Conservation (phyloP, 2,329 filamentous ascomycete species). For the Botryotinia calthae region DNA sequence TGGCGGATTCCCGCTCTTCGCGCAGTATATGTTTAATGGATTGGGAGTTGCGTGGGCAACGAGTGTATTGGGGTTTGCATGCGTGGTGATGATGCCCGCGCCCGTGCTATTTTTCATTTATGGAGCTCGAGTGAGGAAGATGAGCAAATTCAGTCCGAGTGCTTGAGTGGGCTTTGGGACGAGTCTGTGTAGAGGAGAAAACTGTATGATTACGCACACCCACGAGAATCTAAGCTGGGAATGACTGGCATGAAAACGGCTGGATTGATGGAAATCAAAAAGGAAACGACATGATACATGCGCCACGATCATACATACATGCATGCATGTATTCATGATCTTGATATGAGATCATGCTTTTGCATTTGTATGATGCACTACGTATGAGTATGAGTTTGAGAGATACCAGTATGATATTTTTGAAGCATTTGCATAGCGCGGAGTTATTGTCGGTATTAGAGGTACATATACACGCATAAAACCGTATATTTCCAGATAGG, state of each 20-base stretch:
- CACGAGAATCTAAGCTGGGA: background rate
- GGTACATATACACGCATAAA: background rate
- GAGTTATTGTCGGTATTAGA: background rate
- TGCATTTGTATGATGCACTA: background rate
- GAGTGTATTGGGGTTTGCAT: constrained; percentile 32
- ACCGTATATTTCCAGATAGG: background rate
- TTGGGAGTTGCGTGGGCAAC: constrained; percentile 43
- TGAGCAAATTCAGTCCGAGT: constrained; percentile 44
- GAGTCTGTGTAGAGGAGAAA: background rate
- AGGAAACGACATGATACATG: background rate
- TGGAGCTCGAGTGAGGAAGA: constrained; percentile 33
- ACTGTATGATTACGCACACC: no score
- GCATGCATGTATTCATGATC: background rate
- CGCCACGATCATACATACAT: background rate
- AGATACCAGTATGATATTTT: background rate
- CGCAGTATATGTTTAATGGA: constrained; percentile 49
- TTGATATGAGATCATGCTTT: background rate
- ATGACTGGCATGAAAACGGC: background rate
- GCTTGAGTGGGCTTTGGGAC: background rate
- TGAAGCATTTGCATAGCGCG: background rate
- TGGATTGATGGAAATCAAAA: background rate
- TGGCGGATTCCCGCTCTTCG: constrained; percentile 59
- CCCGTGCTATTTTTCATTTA: constrained; percentile 15
- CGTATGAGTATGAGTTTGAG: background rate
- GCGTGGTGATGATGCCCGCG: constrained; percentile 3